Base-by-base conservation (phyloP, 2,329 filamentous ascomycete genomes). In the Tolypocladium tropicale region DNA sequence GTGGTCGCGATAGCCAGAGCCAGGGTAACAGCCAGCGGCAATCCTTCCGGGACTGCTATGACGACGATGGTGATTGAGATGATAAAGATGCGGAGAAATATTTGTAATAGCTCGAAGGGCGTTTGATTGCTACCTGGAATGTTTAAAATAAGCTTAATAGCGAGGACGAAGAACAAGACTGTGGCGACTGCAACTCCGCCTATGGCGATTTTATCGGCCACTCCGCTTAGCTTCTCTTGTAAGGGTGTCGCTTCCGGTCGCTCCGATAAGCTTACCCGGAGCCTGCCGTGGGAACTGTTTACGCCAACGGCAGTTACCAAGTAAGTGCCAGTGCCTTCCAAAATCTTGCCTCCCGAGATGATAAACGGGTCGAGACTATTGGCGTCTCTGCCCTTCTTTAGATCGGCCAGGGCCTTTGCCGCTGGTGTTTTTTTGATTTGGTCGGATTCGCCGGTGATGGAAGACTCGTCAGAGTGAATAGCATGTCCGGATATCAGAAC, bases 371-470 rank as follows among this genome's bases (percentile, higher is more conserved):
- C 85, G 4, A 85, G 71, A 52, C 83, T 79, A 55, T 69, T 66
- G 6, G 62, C 60, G 12, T 63, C 74, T 23, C 76, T 73, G 39
- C 72, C 74, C 30, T 76, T 72, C 51, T 78, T 72, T 16, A 86
- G 75, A 10, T 74, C 75, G 43, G 77, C 70, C 71, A 79, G 82
- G 52, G 84, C 83, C 52, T 82, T 77, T 12, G 82, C 76, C 14
- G 79, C 84, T 6, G 74, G 68, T 0, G 78, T 82, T 72, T 90
- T 90, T 69, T 83, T 85, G 68, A 89, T 79, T 53, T 85, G 78
- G 62, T 90, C 86, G 0, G 85, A 89, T 70, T 90, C 86, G 61
- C 86, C 86, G 28, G 86, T 89, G 1, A 84, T 84, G 12, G 85
- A 88, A 3, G 85, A 88, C 64, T 90, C 86, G 62, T 89, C 86